A percentile compares a stretch with the other conserved stretches of the same genome.
Conservation (phyloP, 176 grass and related monocot species). For the Pontederia paniculata region DNA sequence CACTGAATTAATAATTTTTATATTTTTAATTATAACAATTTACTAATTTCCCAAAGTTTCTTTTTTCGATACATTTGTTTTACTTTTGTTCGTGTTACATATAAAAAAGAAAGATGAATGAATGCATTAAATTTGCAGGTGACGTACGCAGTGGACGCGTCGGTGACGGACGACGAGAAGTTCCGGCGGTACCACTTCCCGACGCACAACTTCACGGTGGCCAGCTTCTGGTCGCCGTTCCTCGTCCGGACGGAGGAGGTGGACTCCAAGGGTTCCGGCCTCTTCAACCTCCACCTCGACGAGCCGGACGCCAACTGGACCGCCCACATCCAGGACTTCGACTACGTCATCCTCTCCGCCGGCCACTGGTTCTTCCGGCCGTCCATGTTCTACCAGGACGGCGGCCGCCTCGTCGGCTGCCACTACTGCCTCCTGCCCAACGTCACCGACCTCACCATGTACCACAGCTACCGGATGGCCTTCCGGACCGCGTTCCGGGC, state of each 20-base stretch:
- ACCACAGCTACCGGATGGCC: conserved; percentile 28
- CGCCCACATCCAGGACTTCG: conserved; percentile 7
- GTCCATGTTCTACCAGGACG: conserved; percentile 29
- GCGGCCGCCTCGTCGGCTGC: conserved; percentile 33
- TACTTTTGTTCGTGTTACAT: no score
- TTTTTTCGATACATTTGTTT: no score
- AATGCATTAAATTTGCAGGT: background rate
- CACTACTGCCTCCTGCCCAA: conserved; percentile 29
- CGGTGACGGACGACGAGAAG: background rate
- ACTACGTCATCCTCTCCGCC: conserved; percentile 51
- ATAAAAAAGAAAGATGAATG: no score
- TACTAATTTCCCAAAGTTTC: no score
- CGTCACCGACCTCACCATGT: conserved; percentile 31
- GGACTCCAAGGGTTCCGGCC: background rate
- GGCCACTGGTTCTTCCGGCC: conserved; percentile 44
- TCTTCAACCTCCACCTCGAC: conserved; percentile 9
- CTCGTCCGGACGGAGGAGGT: background rate
- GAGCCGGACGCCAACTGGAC: conserved; percentile 1
- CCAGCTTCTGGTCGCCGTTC: conserved; percentile 9
- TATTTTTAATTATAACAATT: no score
- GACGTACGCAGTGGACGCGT: background rate
- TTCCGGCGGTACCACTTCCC: conserved; percentile 3
- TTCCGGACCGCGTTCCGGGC: conserved; percentile 29
- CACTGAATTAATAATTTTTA: no score
- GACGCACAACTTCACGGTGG: conserved; percentile 4